Evolutionary conservation across 2,329 filamentous ascomycete species (phyloP), one percentile per base, ranked within the genome.

Genomic region (Clonostachys chloroleuca): DNA sequence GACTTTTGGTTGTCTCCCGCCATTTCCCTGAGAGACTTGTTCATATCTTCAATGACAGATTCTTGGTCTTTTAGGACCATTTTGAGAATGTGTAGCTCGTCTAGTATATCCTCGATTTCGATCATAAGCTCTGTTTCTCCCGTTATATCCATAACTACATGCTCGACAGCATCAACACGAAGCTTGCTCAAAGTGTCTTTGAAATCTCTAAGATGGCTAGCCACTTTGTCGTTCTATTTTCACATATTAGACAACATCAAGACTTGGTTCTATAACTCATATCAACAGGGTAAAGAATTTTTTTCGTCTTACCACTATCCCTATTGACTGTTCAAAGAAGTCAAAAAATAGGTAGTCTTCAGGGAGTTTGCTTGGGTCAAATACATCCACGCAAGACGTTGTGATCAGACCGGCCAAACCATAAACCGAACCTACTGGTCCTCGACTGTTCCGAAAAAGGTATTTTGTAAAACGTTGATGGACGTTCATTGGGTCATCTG

Each of bases 271-370:
- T 10, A 10, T 6, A 30, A 30, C 24, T 30, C 20, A 20, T 20
- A 5, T 20, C 24, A 30, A 30, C 24, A 10, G 8, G 24, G 8
- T 9, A 10, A 30, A 30, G 24, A 34, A 24, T 17, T n/a, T 12
- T 2, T 3, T 6, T 33, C 9, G 24, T 18, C 49, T 42, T 43
- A 45, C 49, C 49, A 43, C 44, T 17, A 20, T 35, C 5, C 42
- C 40, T 16, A 51, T 44, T 14, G 37, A 46, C n/a, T 42, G 39
- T 20, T 51, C 49, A 40, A 51, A 51, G 18, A 51, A 49, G 42
- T 51, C 44, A 16, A 51, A 43, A 41, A 51, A 49, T 33, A 44
- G 43, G 36, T 35, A 45, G 6, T 49, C 49, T 4, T 49, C 44
- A 9, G 34, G 39, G 10, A 47, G 36, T n/a, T 44, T 20, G 24